These are phyloP conservation scores for Globisporangium splendens DNA, from an alignment of 352 stramenopile genomes.

Conservation along the genomic window DNA sequence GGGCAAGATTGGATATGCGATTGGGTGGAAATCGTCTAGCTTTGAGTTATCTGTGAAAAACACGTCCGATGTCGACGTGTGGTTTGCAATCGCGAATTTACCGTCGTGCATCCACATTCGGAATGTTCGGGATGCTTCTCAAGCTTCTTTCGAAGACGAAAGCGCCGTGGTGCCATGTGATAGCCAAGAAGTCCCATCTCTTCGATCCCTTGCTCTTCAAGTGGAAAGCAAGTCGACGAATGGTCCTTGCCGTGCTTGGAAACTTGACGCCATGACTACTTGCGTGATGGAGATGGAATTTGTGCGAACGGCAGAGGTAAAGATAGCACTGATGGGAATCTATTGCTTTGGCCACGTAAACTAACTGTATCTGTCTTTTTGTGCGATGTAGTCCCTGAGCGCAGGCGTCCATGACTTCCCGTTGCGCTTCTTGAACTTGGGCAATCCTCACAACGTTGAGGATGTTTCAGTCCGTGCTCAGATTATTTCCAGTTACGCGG, in stretches of 20 bases:
- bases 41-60: conserved; percentile 76
- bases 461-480: conserved; percentile 52
- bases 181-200: conserved; percentile 24
- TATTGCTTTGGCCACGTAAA: neutral
- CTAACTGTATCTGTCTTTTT: conserved; percentile 5
- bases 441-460: conserved; percentile 81
- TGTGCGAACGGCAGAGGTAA: conserved; percentile 57
- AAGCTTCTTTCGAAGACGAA: conserved; percentile 22
- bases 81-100: conserved; percentile 57
- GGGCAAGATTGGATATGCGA: conserved; percentile 81
- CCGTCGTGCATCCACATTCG: conserved; percentile 50
- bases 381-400: conserved; percentile 29
- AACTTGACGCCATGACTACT: conserved; percentile 31
- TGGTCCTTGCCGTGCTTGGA: conserved; percentile 37
- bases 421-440: conserved; percentile 69
- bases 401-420: conserved; percentile 59
- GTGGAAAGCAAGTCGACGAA: conserved; percentile 21
- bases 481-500: conserved; percentile 84
- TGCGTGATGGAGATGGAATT: conserved; percentile 74
- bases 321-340: conserved; percentile 1
- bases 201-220: conserved; percentile 39
- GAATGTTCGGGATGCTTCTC: conserved; percentile 30
- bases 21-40: conserved; percentile 64
- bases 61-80: conserved; percentile 53
- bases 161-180: neutral